Percentiles rank a stretch among this genome's conserved stretches.
phyloP scores from a whole-genome alignment of 1,284 basidiomycete species.

The Austroboletus novae-zelandiae region DNA sequence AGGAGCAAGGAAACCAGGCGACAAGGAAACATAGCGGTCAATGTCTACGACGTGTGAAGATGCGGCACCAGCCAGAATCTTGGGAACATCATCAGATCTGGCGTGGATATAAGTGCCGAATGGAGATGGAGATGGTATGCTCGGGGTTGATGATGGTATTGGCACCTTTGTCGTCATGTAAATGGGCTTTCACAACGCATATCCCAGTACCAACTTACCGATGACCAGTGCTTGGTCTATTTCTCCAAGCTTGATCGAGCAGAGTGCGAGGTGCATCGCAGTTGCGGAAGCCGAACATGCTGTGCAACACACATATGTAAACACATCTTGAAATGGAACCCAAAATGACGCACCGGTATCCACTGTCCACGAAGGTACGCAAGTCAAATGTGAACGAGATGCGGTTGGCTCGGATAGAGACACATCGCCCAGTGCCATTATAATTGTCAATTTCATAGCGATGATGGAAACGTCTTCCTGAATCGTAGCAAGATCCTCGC shows the following conservation, averaged over 20 bases:
- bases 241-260: conserved; percentile 43
- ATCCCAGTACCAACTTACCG: conserved; percentile 11
- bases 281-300: conserved; percentile 46
- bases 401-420: conserved; percentile 41
- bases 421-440: conserved; percentile 26
- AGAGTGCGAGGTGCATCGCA: conserved; percentile 48
- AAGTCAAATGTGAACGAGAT: conserved; percentile 51
- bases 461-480: conserved; percentile 18
- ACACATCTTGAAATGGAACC: background rate
- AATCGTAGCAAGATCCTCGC: conserved; percentile 22
- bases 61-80: conserved; percentile 17
- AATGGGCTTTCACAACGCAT: background rate
- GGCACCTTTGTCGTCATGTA: conserved; percentile 14
- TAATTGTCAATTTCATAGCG: conserved; percentile 26
- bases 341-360: conserved; percentile 39
- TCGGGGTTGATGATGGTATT: conserved; percentile 29
- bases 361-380: conserved; percentile 42
- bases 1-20: conserved; percentile 13
- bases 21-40: conserved; percentile 15
- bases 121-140: conserved; percentile 28
- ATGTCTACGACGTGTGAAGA: conserved; percentile 18
- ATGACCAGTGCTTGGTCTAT: conserved; percentile 47
- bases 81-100: conserved; percentile 12
- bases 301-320: background rate
- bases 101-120: conserved; percentile 28